Conservation (phyloP, 164 flowering plant species). For the Vitis amurensis region DNA sequence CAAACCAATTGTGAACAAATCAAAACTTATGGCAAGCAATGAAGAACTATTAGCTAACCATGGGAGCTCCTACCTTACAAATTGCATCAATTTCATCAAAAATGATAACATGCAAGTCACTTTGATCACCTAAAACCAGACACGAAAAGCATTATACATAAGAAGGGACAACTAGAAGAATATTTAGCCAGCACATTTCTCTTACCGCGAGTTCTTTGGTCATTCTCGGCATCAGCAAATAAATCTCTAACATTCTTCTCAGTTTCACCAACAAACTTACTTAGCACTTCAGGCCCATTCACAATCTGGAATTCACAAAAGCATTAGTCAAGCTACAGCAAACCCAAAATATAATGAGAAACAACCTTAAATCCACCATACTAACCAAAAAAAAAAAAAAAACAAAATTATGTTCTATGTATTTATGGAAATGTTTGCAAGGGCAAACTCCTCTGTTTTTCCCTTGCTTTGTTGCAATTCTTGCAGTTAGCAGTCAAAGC, state of each 20-base stretch:
- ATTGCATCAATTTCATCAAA: slow-evolving; percentile 62
- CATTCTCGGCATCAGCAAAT: slow-evolving; percentile 56
- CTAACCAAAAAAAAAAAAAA: neutral
- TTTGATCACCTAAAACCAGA: slow-evolving; percentile 41
- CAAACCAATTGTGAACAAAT: neutral
- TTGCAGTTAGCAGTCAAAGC: too few species aligned
- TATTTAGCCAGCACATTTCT: neutral
- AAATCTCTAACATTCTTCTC: slow-evolving; percentile 53
- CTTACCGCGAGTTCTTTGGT: slow-evolving; percentile 44
- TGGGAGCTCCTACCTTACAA: slow-evolving; percentile 39
- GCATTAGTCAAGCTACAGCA: neutral
- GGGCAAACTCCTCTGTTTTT: too few species aligned
- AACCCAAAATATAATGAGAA: neutral
- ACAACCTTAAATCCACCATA: slow-evolving; percentile 4
- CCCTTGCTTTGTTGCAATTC: too few species aligned
- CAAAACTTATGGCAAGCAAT: neutral
- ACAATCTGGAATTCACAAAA: slow-evolving; percentile 27
- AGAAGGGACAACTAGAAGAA: neutral
- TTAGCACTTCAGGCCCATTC: slow-evolving; percentile 54
- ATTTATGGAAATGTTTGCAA: too few species aligned
- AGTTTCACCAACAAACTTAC: slow-evolving; percentile 58
- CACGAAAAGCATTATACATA: neutral
- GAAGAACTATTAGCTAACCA: neutral
- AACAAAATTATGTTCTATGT: too few species aligned
- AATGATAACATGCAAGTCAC: slow-evolving; percentile 56